Percentiles rank a stretch among this genome's conserved stretches.
These are phyloP conservation scores for Lachnellula subtilissima DNA, from an alignment of 2,329 filamentous ascomycete species.

Conservation along the genomic window DNA sequence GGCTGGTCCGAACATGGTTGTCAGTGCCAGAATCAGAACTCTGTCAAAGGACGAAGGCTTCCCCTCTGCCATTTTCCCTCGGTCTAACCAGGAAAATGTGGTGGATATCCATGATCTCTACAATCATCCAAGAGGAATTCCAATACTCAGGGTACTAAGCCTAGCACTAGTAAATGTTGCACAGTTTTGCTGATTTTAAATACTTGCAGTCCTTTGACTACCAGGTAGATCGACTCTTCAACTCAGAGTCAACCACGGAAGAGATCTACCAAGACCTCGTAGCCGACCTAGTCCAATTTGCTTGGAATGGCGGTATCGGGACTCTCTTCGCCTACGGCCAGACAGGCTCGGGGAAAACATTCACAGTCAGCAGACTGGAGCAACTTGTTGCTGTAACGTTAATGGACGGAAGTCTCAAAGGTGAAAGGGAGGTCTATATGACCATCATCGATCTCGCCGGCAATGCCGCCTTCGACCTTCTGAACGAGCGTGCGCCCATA, in stretches of 20 bases:
- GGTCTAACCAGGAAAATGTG: constrained; percentile 3
- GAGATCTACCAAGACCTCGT: constrained; percentile 15
- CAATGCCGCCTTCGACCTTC: constrained; percentile 55
- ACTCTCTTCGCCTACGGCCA: constrained; percentile 48
- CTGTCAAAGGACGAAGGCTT: constrained; percentile 2
- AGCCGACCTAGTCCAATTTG: constrained; percentile 5
- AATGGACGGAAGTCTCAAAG: constrained; percentile 79
- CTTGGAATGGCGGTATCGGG: constrained; percentile 41
- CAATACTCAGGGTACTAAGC: constrained; percentile 3
- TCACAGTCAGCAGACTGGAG: constrained; percentile 40
- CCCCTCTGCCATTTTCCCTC: constrained; percentile 1
- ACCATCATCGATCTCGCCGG: constrained; percentile 93
- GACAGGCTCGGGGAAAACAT: constrained; percentile 46
- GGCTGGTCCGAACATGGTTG: constrained; percentile 3
- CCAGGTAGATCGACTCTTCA: constrained; percentile 11
- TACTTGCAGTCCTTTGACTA: constrained; percentile 8
- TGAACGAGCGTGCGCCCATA: constrained; percentile 39
- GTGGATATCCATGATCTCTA: constrained; percentile 1
- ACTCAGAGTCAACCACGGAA: constrained; percentile 7
- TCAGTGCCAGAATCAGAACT: constrained; percentile 3
- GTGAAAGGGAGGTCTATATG: constrained; percentile 82
- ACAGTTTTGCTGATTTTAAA: background rate
- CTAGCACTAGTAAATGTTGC: background rate
- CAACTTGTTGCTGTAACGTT: constrained; percentile 38
- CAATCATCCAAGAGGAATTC: background rate